Evolutionary conservation across 305 asterid species (phyloP).

Genomic region (Fraxinus nigra): DNA sequence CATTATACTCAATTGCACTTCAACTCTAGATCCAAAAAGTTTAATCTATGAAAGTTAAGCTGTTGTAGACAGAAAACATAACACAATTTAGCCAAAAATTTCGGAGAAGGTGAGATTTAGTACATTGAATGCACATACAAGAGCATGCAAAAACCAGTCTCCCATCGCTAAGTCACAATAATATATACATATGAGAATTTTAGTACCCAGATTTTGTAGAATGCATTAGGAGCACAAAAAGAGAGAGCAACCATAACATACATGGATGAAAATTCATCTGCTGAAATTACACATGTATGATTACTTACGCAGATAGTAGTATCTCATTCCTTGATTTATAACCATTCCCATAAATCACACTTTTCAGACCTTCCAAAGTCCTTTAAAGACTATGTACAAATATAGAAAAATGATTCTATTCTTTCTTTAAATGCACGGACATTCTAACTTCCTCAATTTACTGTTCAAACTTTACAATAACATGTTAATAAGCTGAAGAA

Average conservation of each 20-base stretch:
- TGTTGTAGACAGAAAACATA: background rate
- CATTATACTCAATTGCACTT: constrained; percentile 10
- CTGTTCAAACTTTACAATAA: background rate
- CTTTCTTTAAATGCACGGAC: background rate
- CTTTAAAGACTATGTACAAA: background rate
- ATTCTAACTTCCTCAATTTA: background rate
- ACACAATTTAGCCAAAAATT: background rate
- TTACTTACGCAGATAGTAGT: background rate
- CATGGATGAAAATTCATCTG: background rate
- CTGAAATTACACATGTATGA: background rate
- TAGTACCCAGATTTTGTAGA: constrained; percentile 2
- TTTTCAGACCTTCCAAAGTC: background rate
- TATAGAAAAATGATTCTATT: background rate
- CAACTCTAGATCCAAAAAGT: constrained; percentile 5
- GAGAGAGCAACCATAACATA: background rate
- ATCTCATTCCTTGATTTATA: background rate
- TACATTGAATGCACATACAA: background rate
- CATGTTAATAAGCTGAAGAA: background rate
- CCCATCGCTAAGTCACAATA: background rate
- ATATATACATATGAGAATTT: background rate
- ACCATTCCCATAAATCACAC: background rate
- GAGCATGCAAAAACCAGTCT: background rate
- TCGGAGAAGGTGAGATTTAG: background rate
- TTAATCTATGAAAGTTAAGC: background rate
- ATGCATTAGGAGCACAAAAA: background rate